phyloP scores from a whole-genome alignment of 495 filamentous ascomycete species.

The Evansstolkia leycettana region DNA sequence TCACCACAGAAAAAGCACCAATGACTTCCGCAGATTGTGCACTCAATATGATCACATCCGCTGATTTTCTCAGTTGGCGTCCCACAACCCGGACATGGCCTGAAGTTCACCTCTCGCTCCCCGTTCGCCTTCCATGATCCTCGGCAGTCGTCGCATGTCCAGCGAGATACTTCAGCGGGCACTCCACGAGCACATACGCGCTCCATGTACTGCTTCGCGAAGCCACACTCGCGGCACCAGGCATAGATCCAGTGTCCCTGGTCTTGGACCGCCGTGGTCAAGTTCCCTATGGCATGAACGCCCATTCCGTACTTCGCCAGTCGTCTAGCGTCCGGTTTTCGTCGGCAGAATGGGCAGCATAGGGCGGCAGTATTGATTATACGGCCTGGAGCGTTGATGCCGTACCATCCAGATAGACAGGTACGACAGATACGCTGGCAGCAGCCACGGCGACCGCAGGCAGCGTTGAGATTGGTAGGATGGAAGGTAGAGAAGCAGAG shows the following conservation, averaged over 20 bases:
- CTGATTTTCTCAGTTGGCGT: conserved; percentile 15
- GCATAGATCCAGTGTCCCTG: conserved; percentile 25
- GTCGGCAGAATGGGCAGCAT: conserved; percentile 30
- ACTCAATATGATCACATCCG: conserved; percentile 26
- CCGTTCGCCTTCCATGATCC: not conserved
- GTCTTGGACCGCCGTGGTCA: conserved; percentile 17
- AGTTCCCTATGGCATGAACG: conserved; percentile 9
- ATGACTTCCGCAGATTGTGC: conserved; percentile 14
- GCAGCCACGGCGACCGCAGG: conserved; percentile 16
- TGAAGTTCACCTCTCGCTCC: conserved; percentile 5
- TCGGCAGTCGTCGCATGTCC: conserved; percentile 16
- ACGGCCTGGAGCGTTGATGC: conserved; percentile 13
- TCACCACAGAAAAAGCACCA: conserved; percentile 27
- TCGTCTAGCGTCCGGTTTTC: conserved; percentile 16
- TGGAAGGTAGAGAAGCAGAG: conserved; percentile 24
- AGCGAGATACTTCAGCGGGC: conserved; percentile 13
- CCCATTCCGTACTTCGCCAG: conserved; percentile 13
- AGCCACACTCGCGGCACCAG: conserved; percentile 23
- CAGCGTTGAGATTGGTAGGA: conserved; percentile 9
- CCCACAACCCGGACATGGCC: conserved; percentile 21
- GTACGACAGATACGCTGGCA: conserved; percentile 11
- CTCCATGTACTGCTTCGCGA: conserved; percentile 19
- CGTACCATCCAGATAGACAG: conserved; percentile 14
- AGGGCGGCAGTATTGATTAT: conserved; percentile 31
- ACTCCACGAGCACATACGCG: conserved; percentile 20